Evolutionary conservation across 371 early-diverging fungal species (phyloP).

Genomic region (Mortierella sp.): DNA sequence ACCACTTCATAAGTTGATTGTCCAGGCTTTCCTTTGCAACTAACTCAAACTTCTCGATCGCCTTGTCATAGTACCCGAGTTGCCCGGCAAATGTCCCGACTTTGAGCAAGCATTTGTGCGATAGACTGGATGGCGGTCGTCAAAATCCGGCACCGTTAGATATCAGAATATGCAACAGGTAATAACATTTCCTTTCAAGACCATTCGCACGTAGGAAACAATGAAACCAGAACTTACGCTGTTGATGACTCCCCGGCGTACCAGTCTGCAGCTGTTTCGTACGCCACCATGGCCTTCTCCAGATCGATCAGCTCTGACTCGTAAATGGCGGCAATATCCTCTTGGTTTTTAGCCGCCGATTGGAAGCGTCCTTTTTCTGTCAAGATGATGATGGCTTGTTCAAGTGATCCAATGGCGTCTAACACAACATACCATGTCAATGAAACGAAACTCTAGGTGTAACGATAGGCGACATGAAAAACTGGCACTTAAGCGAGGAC

Average conservation of each 20-base stretch:
- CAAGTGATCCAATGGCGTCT: constrained; percentile 82
- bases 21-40: constrained; percentile 86
- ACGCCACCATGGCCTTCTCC: constrained; percentile 85
- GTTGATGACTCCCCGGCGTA: constrained; percentile 89
- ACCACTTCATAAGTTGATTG: constrained; percentile 93
- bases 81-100: constrained; percentile 93
- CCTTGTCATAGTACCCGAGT: constrained; percentile 87
- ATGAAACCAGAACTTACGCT: constrained; percentile 66
- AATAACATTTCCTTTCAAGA: too few species aligned
- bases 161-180: neutral
- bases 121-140: constrained; percentile 74
- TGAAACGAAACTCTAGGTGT: too few species aligned
- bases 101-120: constrained; percentile 90
- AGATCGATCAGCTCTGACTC: constrained; percentile 88
- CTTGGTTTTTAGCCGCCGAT: constrained; percentile 91
- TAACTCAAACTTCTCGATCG: constrained; percentile 87
- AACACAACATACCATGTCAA: too few species aligned
- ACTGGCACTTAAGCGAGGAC: neutral
- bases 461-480: neutral
- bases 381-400: constrained; percentile 81
- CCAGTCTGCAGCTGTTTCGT: constrained; percentile 92
- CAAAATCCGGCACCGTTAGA: too few species aligned
- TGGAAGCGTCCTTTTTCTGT: constrained; percentile 89
- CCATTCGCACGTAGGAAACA: neutral
- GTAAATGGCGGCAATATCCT: constrained; percentile 93